Evolutionary conservation across 768 basidiomycete species (phyloP).

Genomic region (Rhodotorula graminis): DNA sequence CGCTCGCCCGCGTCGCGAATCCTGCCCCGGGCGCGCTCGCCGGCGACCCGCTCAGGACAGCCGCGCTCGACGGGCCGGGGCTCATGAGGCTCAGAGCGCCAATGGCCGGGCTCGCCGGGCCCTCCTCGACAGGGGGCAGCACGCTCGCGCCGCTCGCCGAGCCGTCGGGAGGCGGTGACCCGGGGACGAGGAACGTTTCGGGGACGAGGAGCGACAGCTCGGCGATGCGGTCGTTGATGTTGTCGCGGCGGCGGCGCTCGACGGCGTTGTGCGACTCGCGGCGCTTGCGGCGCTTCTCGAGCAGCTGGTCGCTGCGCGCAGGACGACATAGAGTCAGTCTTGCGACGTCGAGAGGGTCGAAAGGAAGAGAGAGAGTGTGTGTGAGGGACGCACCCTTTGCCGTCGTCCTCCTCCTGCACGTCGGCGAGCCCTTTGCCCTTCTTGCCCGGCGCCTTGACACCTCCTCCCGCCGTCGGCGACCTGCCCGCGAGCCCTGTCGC

Average conservation of each 20-base stretch:
- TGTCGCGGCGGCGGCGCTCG: conserved; percentile 77
- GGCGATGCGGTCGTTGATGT: conserved; percentile 91
- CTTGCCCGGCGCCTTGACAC: conserved; percentile 18
- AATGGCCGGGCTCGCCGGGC: conserved; percentile 8
- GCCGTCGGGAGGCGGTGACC: neutral
- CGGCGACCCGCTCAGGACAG: conserved; percentile 7
- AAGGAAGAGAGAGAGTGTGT: conserved; percentile 33
- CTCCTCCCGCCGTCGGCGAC: conserved; percentile 1
- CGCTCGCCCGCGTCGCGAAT: neutral
- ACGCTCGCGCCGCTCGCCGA: too few species aligned
- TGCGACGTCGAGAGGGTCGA: neutral
- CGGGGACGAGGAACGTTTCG: conserved; percentile 60
- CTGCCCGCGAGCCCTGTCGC: neutral
- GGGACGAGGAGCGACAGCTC: conserved; percentile 85
- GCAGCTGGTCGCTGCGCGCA: neutral
- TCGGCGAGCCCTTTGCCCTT: conserved; percentile 21
- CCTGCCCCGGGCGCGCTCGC: conserved; percentile 36
- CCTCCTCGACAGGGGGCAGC: neutral
- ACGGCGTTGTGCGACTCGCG: conserved; percentile 89
- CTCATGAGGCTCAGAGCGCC: conserved; percentile 27
- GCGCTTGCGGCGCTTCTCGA: conserved; percentile 73
- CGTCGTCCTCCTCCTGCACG: conserved; percentile 30
- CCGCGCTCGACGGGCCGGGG: conserved; percentile 2
- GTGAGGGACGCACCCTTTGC: conserved; percentile 14
- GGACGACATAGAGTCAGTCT: neutral